Base-by-base conservation (phyloP, 179 eudicot genomes). In the Silene vulgaris region DNA sequence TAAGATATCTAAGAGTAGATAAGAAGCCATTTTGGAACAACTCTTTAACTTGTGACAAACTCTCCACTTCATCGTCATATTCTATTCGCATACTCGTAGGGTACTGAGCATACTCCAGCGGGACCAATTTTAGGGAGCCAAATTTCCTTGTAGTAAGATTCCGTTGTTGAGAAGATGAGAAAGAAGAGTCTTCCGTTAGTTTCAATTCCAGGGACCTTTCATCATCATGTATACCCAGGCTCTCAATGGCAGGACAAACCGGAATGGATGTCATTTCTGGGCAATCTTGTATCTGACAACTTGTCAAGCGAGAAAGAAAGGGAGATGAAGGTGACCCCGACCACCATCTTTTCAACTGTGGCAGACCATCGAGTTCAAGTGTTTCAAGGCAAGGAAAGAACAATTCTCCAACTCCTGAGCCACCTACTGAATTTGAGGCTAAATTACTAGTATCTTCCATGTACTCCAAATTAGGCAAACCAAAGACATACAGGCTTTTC, bases 301-400 rank as follows among this genome's bases (percentile, higher is more conserved):
- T 6, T 62, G 9, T 62, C 30, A 62, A 21, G 0, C 3, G 65
- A 21, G 65, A 62, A 62, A 62, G 30, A 21, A 29, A 13, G 69
- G 17, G 43, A 30, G 69, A 28, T 4, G 69, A 65, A 23, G 37
- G 19, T 60, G 65, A 60, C 3, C 26, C 28, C 0, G 65, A 21
- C 65, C 65, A 60, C 65, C 65, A 60, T 20, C 65, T 21, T 60
- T 60, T 60, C 65, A 60, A 60, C 29, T 60, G 8, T 61, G 65
- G 30, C 9, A 61, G 8, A 20, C 9, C 14, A 0, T 7, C 1
- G 13, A 61, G 14, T 0, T 3, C 0, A 3, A 61, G 65, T 0
- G 1, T 9, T 61, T 61, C 12, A 61, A 61, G 65, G 65, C 65
- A 21, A 19, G 65, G 65, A 61, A 61, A 61, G 2, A 61, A 21